Evolutionary conservation across 164 flowering plant genomes (phyloP), one percentile per base, ranked within the genome.

Genomic region (Macadamia integrifolia): DNA sequence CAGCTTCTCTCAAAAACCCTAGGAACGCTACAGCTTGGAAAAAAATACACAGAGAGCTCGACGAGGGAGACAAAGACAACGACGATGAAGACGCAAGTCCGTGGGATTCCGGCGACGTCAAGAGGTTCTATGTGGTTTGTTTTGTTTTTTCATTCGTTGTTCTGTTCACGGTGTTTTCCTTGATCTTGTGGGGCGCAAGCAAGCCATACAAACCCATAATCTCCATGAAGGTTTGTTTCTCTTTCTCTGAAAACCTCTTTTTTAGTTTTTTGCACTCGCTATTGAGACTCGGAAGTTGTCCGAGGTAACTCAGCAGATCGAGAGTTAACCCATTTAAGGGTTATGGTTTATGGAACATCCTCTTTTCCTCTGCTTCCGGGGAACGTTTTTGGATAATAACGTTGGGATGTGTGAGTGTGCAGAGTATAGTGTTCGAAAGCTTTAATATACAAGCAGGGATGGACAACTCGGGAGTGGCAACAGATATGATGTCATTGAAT

Each of bases 111-210:
- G 69, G 71, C 18, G 53, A 59, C 32, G 32, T 68, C n/a, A 42
- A 64, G 14, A 80, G 77, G 68, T 81, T 82, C 58, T 86, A 84
- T 48, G 74, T 72, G 31, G 6, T 79, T 3, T 82, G 88, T 62
- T 80, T 89, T 46, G 29, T 82, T 44, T 70, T 87, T 58, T 82
- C 79, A 11, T 89, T 92, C 64, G 44, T 76, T 3, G 69, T 83
- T 23, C 74, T 91, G 63, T 91, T 91, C 49, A 42, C 85, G 11
- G 23, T 76, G 23, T 90, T 95, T 72, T 87, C 88, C 7, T 66
- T 95, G 74, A 95, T 90, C 64, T 71, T 95, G 46, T 95, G 97
- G 96, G 99, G 86, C 9, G 86, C 92, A 3, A 87, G 96, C 72
- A 77, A 75, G 68, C 53, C 84, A 15, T 86, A 83, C 80, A 60